phyloP scores from a whole-genome alignment of 192 early-diverging fungal genomes.

The Entophlyctis luteolus region DNA sequence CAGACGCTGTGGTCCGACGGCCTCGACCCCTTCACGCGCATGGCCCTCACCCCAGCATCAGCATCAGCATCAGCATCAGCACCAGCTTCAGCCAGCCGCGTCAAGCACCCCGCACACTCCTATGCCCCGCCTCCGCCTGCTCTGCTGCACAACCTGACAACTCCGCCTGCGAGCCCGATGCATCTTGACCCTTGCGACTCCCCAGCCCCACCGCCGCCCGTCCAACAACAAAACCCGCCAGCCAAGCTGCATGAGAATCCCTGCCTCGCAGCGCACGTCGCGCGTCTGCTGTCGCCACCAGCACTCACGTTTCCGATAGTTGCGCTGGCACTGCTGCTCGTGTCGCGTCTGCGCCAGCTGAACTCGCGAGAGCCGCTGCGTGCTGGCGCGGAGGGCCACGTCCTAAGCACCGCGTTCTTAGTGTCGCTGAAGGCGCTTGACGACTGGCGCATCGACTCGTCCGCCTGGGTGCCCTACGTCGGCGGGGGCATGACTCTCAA shows the following conservation, averaged over 20 bases:
- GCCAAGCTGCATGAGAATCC: background rate
- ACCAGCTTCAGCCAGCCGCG: background rate
- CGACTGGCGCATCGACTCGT: constrained; percentile 22
- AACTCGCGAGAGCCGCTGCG: constrained; percentile 13
- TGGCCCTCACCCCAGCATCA: background rate
- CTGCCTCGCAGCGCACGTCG: constrained; percentile 2
- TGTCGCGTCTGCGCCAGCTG: constrained; percentile 12
- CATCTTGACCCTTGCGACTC: background rate
- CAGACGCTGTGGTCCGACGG: constrained; percentile 10
- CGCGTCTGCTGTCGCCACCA: constrained; percentile 4
- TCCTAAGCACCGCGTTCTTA: constrained; percentile 16
- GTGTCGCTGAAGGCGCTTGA: constrained; percentile 23
- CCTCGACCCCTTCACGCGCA: background rate
- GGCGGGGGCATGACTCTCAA: background rate
- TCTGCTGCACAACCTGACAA: too few species aligned
- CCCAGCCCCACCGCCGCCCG: constrained; percentile 3
- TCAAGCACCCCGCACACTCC: background rate
- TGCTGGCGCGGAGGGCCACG: constrained; percentile 12
- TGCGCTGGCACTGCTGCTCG: constrained; percentile 14
- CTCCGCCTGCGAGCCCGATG: background rate
- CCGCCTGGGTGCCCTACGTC: constrained; percentile 23
- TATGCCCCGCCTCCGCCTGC: background rate
- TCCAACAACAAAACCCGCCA: background rate
- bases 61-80: background rate
- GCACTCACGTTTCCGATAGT: constrained; percentile 8